These are phyloP conservation scores for Schoenoplectus tabernaemontani DNA, from an alignment of 202 grass and related monocot genomes.

Conservation along the genomic window DNA sequence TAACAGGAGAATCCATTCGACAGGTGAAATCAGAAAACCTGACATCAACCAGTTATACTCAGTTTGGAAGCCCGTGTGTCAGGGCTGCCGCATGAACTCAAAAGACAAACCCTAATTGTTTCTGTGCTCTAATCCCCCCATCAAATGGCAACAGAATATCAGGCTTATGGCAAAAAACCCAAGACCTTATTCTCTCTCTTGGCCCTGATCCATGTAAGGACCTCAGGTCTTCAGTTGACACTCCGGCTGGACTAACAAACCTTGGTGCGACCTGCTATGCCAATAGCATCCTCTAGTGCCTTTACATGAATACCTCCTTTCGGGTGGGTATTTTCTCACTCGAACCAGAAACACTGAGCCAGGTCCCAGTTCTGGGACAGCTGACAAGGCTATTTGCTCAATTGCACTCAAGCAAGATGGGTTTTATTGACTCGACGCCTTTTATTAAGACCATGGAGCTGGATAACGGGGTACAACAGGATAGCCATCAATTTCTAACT, in stretches of 20 bases:
- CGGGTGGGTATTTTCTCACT: constrained; percentile 68
- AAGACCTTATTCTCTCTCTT: constrained; percentile 54
- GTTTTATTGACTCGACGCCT: constrained; percentile 81
- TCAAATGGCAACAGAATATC: constrained; percentile 53
- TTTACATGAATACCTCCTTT: constrained; percentile 95
- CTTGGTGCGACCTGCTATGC: constrained; percentile 92
- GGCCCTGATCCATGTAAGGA: constrained; percentile 64
- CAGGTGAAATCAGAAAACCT: constrained; percentile 38
- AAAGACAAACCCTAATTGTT: constrained; percentile 91
- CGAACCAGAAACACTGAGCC: constrained; percentile 59
- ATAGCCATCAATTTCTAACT: constrained; percentile 93
- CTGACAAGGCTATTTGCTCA: constrained; percentile 65
- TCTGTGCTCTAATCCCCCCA: constrained; percentile 71
- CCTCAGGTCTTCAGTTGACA: constrained; percentile 51
- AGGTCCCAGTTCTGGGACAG: constrained; percentile 82
- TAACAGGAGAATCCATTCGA: constrained; percentile 78
- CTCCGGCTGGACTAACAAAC: constrained; percentile 86
- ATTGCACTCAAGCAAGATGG: constrained; percentile 80
- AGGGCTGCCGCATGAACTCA: constrained; percentile 81
- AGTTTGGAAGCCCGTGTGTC: constrained; percentile 48
- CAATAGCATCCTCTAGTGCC: constrained; percentile 97
- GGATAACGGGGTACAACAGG: constrained; percentile 95
- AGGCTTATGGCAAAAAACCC: constrained; percentile 81
- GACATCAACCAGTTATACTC: constrained; percentile 79
- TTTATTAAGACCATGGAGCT: constrained; percentile 86